Evolutionary conservation across 2,329 filamentous ascomycete genomes (phyloP).

Genomic region (Aureobasidium vineae): DNA sequence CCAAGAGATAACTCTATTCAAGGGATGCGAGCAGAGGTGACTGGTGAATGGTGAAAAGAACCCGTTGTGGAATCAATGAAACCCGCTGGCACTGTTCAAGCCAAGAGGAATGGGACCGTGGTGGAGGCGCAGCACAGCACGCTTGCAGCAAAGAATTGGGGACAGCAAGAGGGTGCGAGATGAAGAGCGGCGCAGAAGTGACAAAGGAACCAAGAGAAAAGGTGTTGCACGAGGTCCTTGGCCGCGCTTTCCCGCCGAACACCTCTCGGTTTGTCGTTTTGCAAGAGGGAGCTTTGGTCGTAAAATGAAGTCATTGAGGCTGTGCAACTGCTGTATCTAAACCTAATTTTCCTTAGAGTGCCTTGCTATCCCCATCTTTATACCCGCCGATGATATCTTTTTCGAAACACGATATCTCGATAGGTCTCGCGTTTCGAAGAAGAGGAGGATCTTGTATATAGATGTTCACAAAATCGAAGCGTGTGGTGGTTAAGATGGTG

Average conservation of each 20-base stretch:
- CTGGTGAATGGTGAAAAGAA: background rate
- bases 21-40: slow-evolving; percentile 4
- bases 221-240: slow-evolving; percentile 14
- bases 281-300: slow-evolving; percentile 9
- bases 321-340: slow-evolving; percentile 22
- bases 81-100: slow-evolving; percentile 25
- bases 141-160: slow-evolving; percentile 14
- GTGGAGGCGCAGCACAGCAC: slow-evolving; percentile 24
- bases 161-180: background rate
- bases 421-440: background rate
- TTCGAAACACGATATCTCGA: slow-evolving; percentile 1
- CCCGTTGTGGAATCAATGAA: slow-evolving; percentile 26
- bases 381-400: background rate
- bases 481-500: background rate
- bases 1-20: slow-evolving; percentile 18
- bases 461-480: too few relatives aligned
- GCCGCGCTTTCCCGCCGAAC: background rate
- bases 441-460: background rate
- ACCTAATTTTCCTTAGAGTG: slow-evolving; percentile 16
- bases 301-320: slow-evolving; percentile 17
- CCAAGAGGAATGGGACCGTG: slow-evolving; percentile 19
- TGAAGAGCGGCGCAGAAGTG: slow-evolving; percentile 22
- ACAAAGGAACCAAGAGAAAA: slow-evolving; percentile 6
- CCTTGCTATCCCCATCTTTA: slow-evolving; percentile 9
- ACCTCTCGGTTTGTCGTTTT: slow-evolving; percentile 10